Base-by-base conservation (phyloP, 2,329 filamentous ascomycete species). In the Beauveria medogensis region DNA sequence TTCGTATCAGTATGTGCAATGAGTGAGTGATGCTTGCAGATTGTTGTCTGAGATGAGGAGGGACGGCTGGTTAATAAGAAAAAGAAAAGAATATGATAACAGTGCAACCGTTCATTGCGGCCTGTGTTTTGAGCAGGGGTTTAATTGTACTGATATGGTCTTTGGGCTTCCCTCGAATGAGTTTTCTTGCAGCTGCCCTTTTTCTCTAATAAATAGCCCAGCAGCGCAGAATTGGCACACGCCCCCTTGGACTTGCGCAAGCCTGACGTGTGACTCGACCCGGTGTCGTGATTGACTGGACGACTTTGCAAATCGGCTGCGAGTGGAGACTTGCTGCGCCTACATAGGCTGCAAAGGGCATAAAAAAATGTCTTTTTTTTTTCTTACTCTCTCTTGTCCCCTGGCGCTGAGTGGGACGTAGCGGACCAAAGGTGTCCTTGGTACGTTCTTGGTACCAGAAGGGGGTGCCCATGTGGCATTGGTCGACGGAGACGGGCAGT, bases 231-330 rank as follows among this genome's bases (percentile, higher is more conserved):
- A 52, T 18, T 54, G 41, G 34, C 48, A 55, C 58, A 54, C 58
- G 30, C 50, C 53, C 64, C 56, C 51, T 62, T 52, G 55, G 22
- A 28, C 58, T 52, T 60, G 37, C 16, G 54, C 37, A 51, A 48
- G 47, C 44, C 48, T 50, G 53, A 55, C 50, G 58, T 63, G 58
- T 61, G 58, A 61, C 54, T 63, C 59, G 62, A 61, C 58, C 55
- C 52, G 51, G 55, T 62, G 61, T 62, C 61, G 61, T 62, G 61
- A 62, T 62, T 62, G 61, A 59, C 56, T 55, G 61, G 56, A 55
- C 37, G 52, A 41, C 51, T 62, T 50, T 62, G 56, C 56, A 41
- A 58, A 62, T 58, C 55, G 60, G 55, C 54, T 47, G 24, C 60
- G 43, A 50, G 55, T 53, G 55, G 60, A 43, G 48, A 61, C 55